Evolutionary conservation across 495 filamentous ascomycete genomes (phyloP), one percentile per base, ranked within the genome.

Genomic region (Xylaria bambusicola): DNA sequence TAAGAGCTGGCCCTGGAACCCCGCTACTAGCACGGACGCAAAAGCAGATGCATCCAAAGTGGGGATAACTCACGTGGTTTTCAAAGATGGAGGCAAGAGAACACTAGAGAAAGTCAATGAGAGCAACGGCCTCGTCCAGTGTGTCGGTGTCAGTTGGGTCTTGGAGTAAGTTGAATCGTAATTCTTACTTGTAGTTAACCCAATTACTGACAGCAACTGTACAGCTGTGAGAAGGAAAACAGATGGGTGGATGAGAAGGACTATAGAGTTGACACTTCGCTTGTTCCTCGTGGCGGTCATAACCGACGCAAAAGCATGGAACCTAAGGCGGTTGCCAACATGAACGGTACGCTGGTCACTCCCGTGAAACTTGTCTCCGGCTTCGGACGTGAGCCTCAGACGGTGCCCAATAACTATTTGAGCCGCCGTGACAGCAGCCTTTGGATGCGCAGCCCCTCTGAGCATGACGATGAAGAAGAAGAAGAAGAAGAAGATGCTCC

Each of bases 41-140:
- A 69, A 73, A 33, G 66, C 73, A 4, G 68, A 76, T 8, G 63
- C 70, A 6, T 65, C 74, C 23, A 90, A 86, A 69, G 78, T 95
- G 31, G 90, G 90, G 2, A 92, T 97, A 67, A 98, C 94, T 4
- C 94, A 98, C 66, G 90, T 98, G 1, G 86, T 98, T 1, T 98
- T 89, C 75, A 97, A 97, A 67, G 94, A 97, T 73, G 94, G 94
- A 41, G 88, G 88, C 8, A 85, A 90, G 53, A 83, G 89, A 33
- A 97, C 93, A 0, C 70, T 97, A 52, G 88, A 97, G 71, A 97
- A 96, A 71, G 90, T 95, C 7, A 80, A 86, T 52, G 81, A 88
- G 61, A 86, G 84, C 31, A 80, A 82, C 18, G 91, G 90, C 1
- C 78, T 89, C 20, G 90, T 96, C 6, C 83, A 87, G 59, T 94